phyloP scores from a whole-genome alignment of 1,284 basidiomycete genomes.

The Trametes sp. region DNA sequence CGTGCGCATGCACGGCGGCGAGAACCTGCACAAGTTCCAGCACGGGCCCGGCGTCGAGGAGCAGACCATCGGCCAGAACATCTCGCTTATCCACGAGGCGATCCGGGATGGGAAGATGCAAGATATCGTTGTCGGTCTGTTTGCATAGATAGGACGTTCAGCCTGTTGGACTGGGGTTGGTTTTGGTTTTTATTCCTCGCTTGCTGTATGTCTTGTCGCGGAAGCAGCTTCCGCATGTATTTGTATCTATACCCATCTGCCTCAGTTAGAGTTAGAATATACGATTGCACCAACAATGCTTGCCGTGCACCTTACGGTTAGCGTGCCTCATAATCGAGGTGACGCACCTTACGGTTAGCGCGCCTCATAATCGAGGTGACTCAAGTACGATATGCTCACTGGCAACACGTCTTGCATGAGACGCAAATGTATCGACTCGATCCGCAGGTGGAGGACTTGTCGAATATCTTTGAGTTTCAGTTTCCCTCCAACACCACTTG shows the following conservation, averaged over 20 bases:
- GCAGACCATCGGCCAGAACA: slow-evolving; percentile 68
- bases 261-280: slow-evolving; percentile 4
- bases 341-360: too few relatives aligned
- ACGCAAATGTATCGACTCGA: too few relatives aligned
- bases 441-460: too few relatives aligned
- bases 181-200: not conserved
- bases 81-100: slow-evolving; percentile 76
- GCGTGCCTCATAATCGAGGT: too few relatives aligned
- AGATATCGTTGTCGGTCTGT: slow-evolving; percentile 60
- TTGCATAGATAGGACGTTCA: slow-evolving; percentile 40
- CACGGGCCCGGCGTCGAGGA: slow-evolving; percentile 66
- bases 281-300: too few relatives aligned
- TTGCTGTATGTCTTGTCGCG: slow-evolving; percentile 10
- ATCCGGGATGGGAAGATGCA: slow-evolving; percentile 79
- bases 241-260: slow-evolving; percentile 8
- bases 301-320: too few relatives aligned
- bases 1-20: slow-evolving; percentile 76
- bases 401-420: too few relatives aligned
- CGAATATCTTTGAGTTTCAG: too few relatives aligned
- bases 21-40: slow-evolving; percentile 66
- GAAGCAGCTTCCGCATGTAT: slow-evolving; percentile 8
- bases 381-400: too few relatives aligned
- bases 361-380: too few relatives aligned
- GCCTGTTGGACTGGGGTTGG: slow-evolving; percentile 3
- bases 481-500: too few relatives aligned